Evolutionary conservation across 176 grass and related monocot genomes (phyloP), one percentile per base, ranked within the genome.

Genomic region (Paspalum notatum): DNA sequence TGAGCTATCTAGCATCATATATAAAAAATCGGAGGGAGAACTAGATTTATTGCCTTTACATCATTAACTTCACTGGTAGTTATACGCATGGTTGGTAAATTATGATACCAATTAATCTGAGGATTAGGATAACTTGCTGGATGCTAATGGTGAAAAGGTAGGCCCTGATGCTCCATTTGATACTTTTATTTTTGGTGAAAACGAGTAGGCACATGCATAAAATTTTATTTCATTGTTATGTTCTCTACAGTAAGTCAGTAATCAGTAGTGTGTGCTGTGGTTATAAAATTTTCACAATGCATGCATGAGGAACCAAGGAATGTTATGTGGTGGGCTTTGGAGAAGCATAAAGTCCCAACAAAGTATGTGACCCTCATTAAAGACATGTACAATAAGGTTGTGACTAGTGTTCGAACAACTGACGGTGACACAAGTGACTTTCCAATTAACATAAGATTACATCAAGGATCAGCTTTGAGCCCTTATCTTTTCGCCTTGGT

Each of bases 21-120:
- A 32, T 32, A 32, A n/a, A n/a, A n/a, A n/a, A n/a, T n/a, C n/a
- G n/a, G n/a, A 32, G 32, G 32, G 32, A 32, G 32, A 2, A 32
- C 32, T 32, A 38, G 17, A 43, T 66, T 8, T 32, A 38, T 39
- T 68, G 8, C 20, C 72, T 73, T 74, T 52, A 24, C 18, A 60
- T 64, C 17, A 64, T 20, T 68, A 52, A 51, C 82, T 68, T 38
- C 27, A 39, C 42, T 57, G 43, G 27, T 70, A 50, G 64, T 26
- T 69, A 69, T 58, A 50, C 25, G 6, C 53, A 70, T 51, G 45
- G 82, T 77, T 51, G 74, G 51, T 64, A 38, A 77, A 51, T 17
- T 48, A 18, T 51, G 43, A 52, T 77, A 25, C 20, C 53, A 9
- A 42, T 60, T 15, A 11, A 12, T 62, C 3, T 5, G 22, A 18